Conservation (phyloP, 371 early-diverging fungal species). For the Rhizopus stolonifer region DNA sequence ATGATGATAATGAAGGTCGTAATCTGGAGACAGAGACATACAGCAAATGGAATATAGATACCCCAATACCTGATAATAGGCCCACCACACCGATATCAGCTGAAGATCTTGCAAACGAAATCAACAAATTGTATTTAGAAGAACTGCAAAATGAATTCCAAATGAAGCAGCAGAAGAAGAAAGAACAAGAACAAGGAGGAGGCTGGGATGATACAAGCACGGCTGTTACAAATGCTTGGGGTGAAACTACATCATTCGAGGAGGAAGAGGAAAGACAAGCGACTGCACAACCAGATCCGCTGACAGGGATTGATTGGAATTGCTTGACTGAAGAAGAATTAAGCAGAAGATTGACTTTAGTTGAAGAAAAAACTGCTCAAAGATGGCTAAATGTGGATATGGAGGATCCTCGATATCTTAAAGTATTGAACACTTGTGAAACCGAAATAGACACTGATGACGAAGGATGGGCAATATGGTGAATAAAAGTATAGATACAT, state of each 20-base stretch:
- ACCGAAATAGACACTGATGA: conserved; percentile 19
- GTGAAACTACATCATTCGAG: not conserved
- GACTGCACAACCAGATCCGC: conserved; percentile 23
- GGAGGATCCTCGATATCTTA: conserved; percentile 37
- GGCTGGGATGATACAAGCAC: conserved; percentile 36
- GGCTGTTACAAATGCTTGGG: conserved; percentile 1
- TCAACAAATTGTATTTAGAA: conserved; percentile 31
- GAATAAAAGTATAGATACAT: not conserved
- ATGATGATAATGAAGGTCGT: conserved; percentile 13
- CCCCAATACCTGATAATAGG: conserved; percentile 17
- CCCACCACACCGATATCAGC: conserved; percentile 16
- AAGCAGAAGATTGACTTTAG: conserved; percentile 26
- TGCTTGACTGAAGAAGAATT: conserved; percentile 39
- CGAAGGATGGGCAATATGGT: conserved; percentile 24
- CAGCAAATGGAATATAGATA: conserved; percentile 5
- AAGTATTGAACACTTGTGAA: conserved; percentile 35
- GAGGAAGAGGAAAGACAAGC: conserved; percentile 25
- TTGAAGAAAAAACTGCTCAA: conserved; percentile 36
- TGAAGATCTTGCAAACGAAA: conserved; percentile 16
- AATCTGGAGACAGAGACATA: not conserved
- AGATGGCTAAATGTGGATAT: conserved; percentile 39
- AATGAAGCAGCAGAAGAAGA: conserved; percentile 1
- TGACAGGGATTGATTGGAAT: conserved; percentile 40
- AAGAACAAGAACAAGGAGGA: conserved; percentile 4
- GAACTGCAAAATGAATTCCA: conserved; percentile 30